phyloP scores from a whole-genome alignment of 257 asterid genomes.

The Penstemon newberryi region DNA sequence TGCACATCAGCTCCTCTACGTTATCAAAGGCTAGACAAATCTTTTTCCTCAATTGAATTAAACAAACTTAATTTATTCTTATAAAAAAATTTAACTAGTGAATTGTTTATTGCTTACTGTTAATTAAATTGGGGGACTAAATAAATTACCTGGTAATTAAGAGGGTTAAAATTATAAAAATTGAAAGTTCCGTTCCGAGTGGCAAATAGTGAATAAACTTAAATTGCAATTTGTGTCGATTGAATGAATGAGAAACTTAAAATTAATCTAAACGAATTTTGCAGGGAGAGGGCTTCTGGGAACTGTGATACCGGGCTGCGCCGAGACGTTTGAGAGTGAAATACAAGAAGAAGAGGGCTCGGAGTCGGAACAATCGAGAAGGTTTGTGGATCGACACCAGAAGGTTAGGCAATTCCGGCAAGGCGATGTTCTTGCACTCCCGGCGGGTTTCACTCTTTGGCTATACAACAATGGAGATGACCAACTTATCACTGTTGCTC shows the following conservation, averaged over 20 bases:
- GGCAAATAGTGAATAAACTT: too few relatives aligned
- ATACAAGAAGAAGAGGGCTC: background rate
- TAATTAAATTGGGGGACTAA: too few relatives aligned
- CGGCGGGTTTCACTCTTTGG: conserved; percentile 56
- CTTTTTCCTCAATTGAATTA: background rate
- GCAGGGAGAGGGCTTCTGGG: conserved; percentile 59
- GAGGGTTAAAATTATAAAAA: too few relatives aligned
- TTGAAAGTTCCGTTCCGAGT: too few relatives aligned
- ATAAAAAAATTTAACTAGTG: too few relatives aligned
- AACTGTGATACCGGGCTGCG: conserved; percentile 56
- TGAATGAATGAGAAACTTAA: too few relatives aligned
- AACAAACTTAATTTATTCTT: too few relatives aligned
- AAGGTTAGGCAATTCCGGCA: conserved; percentile 39
- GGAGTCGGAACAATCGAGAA: background rate
- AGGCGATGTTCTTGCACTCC: conserved; percentile 61
- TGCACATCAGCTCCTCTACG: conserved; percentile 53
- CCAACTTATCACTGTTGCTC: conserved; percentile 44
- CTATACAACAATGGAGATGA: conserved; percentile 50
- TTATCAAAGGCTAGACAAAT: conserved; percentile 40
- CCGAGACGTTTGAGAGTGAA: conserved; percentile 55
- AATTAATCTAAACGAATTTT: background rate
- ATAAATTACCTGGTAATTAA: too few relatives aligned
- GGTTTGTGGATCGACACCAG: conserved; percentile 46
- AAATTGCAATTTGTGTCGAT: too few relatives aligned
- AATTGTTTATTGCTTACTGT: too few relatives aligned